Conservation (phyloP, 805 yeast genomes). For the Clavispora carvajalis region DNA sequence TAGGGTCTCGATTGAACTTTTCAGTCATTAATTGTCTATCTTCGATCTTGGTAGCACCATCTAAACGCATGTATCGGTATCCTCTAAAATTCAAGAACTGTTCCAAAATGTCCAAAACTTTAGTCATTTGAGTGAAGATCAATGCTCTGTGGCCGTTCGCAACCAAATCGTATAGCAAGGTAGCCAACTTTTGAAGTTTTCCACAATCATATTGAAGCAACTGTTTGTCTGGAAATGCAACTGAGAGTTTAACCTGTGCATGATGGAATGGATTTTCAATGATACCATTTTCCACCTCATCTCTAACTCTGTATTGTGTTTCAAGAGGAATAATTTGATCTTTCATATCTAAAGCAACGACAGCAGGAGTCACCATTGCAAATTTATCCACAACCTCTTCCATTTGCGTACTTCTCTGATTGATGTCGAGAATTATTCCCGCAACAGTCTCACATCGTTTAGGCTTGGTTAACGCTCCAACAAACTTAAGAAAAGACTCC, state of each 20-base stretch:
- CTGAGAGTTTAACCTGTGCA: slow-evolving; percentile 78
- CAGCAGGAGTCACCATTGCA: slow-evolving; percentile 85
- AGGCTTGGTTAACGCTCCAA: slow-evolving; percentile 1
- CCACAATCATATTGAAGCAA: slow-evolving; percentile 95
- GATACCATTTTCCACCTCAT: slow-evolving; percentile 30
- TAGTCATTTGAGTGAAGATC: slow-evolving; percentile 97
- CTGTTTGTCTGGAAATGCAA: slow-evolving; percentile 95
- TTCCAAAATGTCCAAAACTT: slow-evolving; percentile 88
- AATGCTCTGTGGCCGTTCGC: slow-evolving; percentile 89
- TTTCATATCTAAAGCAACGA: slow-evolving; percentile 68
- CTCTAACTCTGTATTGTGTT: slow-evolving; percentile 27
- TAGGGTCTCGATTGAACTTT: slow-evolving; percentile 79
- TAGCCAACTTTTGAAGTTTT: slow-evolving; percentile 80
- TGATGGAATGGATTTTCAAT: slow-evolving; percentile 64
- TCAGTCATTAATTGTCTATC: slow-evolving; percentile 94
- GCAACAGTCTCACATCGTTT: slow-evolving; percentile 21
- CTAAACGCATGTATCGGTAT: slow-evolving; percentile 87
- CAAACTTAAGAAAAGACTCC: slow-evolving; percentile 40
- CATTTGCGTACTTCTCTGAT: slow-evolving; percentile 30
- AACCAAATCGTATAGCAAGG: slow-evolving; percentile 67
- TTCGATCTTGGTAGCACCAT: slow-evolving; percentile 96
- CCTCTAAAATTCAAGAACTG: slow-evolving; percentile 93
- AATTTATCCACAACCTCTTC: slow-evolving; percentile 59
- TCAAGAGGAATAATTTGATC: slow-evolving; percentile 42
- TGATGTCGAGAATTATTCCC: slow-evolving; percentile 21